These are phyloP conservation scores for Tephrocybe sp. DNA, from an alignment of 768 basidiomycete species.

Conservation along the genomic window DNA sequence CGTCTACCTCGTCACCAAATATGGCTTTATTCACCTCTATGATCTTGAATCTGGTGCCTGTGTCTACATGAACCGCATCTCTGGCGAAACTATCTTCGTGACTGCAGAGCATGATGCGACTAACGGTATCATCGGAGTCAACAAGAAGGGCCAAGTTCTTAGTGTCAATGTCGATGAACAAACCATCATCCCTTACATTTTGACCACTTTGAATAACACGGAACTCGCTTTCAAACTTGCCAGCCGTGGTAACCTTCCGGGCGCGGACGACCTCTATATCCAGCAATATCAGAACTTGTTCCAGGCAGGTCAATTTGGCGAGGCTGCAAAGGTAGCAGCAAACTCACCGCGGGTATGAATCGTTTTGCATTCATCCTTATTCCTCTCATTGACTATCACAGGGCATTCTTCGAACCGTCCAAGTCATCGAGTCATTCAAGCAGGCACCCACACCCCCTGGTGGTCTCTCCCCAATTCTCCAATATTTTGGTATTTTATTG, in stretches of 20 bases:
- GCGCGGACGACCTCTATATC: conserved; percentile 95
- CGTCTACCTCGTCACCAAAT: conserved; percentile 96
- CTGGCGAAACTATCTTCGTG: conserved; percentile 98
- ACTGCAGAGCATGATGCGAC: conserved; percentile 94
- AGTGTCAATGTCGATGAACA: conserved; percentile 97
- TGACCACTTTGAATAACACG: conserved; percentile 92
- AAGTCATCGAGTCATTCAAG: conserved; percentile 98
- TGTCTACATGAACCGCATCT: conserved; percentile 99
- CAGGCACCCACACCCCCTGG: conserved; percentile 88
- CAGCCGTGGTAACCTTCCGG: conserved; percentile 92
- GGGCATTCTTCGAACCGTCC: conserved; percentile 93
- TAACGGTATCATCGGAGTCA: conserved; percentile 97
- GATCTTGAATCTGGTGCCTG: conserved; percentile 97
- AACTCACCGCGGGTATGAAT: conserved; percentile 84
- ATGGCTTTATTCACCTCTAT: conserved; percentile 98
- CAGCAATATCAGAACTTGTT: conserved; percentile 94
- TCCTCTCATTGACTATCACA: conserved; percentile 10
- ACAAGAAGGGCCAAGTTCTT: conserved; percentile 98
- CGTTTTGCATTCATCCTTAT: conserved; percentile 16
- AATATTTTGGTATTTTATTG: conserved; percentile 97
- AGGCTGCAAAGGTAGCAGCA: conserved; percentile 97
- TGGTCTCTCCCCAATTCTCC: conserved; percentile 91
- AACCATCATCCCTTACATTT: conserved; percentile 93
- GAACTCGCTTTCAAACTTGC: conserved; percentile 98
- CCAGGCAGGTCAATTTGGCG: conserved; percentile 82